Base-by-base conservation (phyloP, 2,329 filamentous ascomycete species). In the Nothopassalora personata region DNA sequence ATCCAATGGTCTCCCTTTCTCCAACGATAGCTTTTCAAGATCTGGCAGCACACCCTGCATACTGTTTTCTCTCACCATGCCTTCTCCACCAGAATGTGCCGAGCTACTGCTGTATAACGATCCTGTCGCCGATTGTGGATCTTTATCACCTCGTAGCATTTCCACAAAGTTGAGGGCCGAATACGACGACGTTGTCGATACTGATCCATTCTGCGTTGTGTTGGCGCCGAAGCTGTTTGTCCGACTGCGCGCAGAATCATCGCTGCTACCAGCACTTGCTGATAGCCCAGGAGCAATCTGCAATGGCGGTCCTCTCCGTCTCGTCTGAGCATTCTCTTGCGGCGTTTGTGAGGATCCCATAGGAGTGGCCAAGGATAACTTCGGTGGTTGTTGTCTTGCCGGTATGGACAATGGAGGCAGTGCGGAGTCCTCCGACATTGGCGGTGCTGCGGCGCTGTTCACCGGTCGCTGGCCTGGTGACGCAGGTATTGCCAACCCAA, bases 401-500 rank as follows among this genome's bases (percentile, higher is more conserved):
- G 71, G 67, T 68, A 72, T 67, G 71, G 70, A 64, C 61, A 73
- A 66, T 46, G 68, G 70, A 47, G 73, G 70, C 33, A 72, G 64
- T 23, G 69, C 68, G 61, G 67, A 68, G 63, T 64, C 70, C 33
- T 61, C 70, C 62, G 71, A 70, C 71, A 73, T 66, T 39, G 72
- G 70, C n/a, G 70, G 68, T 31, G 69, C 68, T 7, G 67, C 70
- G 18, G 75, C 64, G 51, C 70, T 71, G 60, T 79, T 75, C 54
- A 94, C 85, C 1, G 92, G 86, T 74, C 92, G 90, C 62, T 81
- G 87, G 76, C 86, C 93, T 52, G 91, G 90, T 36, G 91, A 96
- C 0, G 89, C 86, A 39, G 93, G 93, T 59, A 97, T 97, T 49
- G 92, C 90, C 58, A 97, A 84, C 48, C 91, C 93, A 59, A 97